Base-by-base conservation (phyloP, 1,284 basidiomycete species). In the Pulveroboletus sp. region DNA sequence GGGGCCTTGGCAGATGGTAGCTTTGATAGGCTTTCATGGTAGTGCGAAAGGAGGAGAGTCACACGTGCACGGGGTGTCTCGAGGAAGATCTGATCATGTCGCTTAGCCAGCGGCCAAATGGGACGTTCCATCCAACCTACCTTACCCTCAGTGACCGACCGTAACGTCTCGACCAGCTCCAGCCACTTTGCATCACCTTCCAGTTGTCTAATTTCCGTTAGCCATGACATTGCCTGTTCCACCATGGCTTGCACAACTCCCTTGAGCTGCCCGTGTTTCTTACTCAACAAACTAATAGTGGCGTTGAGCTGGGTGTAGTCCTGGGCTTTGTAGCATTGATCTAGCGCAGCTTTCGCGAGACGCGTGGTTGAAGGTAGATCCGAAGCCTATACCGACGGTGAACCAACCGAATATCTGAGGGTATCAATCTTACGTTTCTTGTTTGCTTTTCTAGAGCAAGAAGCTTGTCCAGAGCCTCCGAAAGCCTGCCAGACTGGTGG, bases 221-320 rank as follows among this genome's bases (percentile, higher is more conserved):
- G 75, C 85, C 90, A 96, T 9, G 75, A 78, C 76, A 95, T 91
- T 2, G 85, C 82, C 63, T 86, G 84, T 68, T 98, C 94, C 11
- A 98, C 95, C 76, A 99, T 91, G 18, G 87, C 84, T 66, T 96
- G 92, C 25, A 95, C 88, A 0, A 89, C 91, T 59, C 85, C 91
- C 72, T 98, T 97, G 60, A 99, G 79, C 72, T 99, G 97, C 0
- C 97, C 97, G 75, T 99, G 97, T 73, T 98, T 99, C 82, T 97
- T 98, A 74, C 88, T 89, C 62, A 98, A 78, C 18, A 86, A 60
- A 25, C 80, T 83, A 56, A 97, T 82, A 61, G 85, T 89, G 9
- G 81, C 77, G 71, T 94, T 95, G 56, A 97, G 79, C 29, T 85
- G 78, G 26, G 80, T 74, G 65, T 87, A 86, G 66, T 95, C 81